Percentiles rank a stretch among this genome's conserved stretches.
phyloP scores from a whole-genome alignment of 129 eudicot genomes.

The Calendula officinalis region DNA sequence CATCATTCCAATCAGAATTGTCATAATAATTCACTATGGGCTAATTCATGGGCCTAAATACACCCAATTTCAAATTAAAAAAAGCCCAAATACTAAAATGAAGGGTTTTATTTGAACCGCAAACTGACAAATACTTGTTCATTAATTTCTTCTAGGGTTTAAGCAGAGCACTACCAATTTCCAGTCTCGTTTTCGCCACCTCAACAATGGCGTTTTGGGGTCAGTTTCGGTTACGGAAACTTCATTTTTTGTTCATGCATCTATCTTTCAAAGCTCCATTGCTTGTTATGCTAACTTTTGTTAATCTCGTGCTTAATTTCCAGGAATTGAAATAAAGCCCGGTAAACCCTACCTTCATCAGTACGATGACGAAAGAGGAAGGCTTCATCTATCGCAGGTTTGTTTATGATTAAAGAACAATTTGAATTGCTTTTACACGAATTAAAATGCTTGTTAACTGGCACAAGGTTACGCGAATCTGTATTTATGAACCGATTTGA shows the following conservation, averaged over 20 bases:
- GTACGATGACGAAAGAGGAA: slow-evolving; percentile 61
- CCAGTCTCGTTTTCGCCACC: not conserved
- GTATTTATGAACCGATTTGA: not conserved
- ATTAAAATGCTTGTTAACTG: not conserved
- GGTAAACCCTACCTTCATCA: slow-evolving; percentile 65
- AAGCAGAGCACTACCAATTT: slow-evolving; percentile 9
- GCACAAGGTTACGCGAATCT: too few relatives aligned
- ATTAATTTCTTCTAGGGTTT: slow-evolving; percentile 50
- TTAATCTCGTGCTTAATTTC: slow-evolving; percentile 16
- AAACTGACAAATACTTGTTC: not conserved
- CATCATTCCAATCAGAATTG: too few relatives aligned
- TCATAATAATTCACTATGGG: too few relatives aligned
- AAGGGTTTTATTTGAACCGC: not conserved
- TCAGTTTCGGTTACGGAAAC: slow-evolving; percentile 4
- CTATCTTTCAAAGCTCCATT: not conserved
- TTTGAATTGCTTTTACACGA: not conserved
- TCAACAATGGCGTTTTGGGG: slow-evolving; percentile 79
- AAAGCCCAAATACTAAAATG: slow-evolving; percentile 18
- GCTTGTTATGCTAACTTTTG: not conserved
- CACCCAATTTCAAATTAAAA: too few relatives aligned
- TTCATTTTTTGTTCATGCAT: not conserved
- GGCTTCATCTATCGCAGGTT: slow-evolving; percentile 89
- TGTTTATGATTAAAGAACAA: not conserved
- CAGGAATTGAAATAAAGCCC: slow-evolving; percentile 84
- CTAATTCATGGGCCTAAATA: too few relatives aligned